Evolutionary conservation across 768 basidiomycete genomes (phyloP), one percentile per base, ranked within the genome.

Genomic region (Mycena polygramma): DNA sequence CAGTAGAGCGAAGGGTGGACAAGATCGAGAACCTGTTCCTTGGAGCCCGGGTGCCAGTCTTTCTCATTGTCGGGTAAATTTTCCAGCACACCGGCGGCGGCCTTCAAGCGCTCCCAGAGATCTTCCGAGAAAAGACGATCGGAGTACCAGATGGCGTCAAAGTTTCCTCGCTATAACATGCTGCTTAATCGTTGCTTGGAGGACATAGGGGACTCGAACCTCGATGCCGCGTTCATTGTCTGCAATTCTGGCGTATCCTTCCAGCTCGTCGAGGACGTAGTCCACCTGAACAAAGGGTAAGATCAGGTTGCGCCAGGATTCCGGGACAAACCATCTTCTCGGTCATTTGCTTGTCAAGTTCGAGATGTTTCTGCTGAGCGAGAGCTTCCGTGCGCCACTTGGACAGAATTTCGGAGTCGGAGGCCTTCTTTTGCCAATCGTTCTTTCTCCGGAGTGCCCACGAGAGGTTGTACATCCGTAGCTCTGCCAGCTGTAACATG

Each of bases 1-100:
- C 68, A 70, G 20, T 36, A 54, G 15, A 52, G 51, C 24, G 51
- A 52, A 17, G 51, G 51, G 24, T 52, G 51, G 26, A 52, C 51
- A 10, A 52, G 53, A 36, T 54, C 53, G 8, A 54, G 53, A 22
- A 54, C 53, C 11, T 54, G 53, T 20, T 68, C 52, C 45, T 78
- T 64, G 2, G 76, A 76, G 26, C 72, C 62, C 11, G 78, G 78
- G 53, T 76, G 78, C 79, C 79, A 80, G 67, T 80, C 78, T 54
- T 75, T 75, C 57, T 71, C 26, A 5, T 54, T 64, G 7, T 76
- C 75, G 3, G 49, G 61, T 3, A 62, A 36, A 51, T 77, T 60
- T 35, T 78, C 75, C 20, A 78, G 74, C 6, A 41, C 36, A 45
- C 43, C n/a, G 14, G 70, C 58, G 15, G 52, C 70, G 8, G 35